These are phyloP conservation scores for Talaromyces proteolyticus DNA, from an alignment of 495 filamentous ascomycete genomes.

Conservation along the genomic window DNA sequence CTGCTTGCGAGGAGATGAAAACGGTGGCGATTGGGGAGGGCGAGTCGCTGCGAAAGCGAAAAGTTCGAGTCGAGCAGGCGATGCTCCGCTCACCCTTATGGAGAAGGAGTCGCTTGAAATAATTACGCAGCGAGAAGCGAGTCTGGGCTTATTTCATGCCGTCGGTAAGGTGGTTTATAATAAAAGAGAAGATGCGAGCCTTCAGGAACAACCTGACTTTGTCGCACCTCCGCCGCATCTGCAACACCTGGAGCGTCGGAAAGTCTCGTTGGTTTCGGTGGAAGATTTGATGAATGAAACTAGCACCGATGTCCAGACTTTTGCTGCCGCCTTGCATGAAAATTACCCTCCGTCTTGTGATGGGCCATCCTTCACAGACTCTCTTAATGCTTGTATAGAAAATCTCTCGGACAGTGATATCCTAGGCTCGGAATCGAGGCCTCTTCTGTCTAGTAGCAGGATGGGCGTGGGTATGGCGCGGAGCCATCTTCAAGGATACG, in stretches of 20 bases:
- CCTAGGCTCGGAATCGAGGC: constrained; percentile 46
- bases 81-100: constrained; percentile 56
- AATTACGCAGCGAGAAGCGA: constrained; percentile 79
- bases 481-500: constrained; percentile 28
- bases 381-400: constrained; percentile 75
- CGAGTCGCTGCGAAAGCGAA: constrained; percentile 48
- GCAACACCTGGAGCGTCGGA: constrained; percentile 53
- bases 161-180: constrained; percentile 95
- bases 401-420: constrained; percentile 82
- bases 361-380: constrained; percentile 48
- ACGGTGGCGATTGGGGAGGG: constrained; percentile 62
- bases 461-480: constrained; percentile 30
- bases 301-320: constrained; percentile 82
- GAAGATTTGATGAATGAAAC: constrained; percentile 80
- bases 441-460: constrained; percentile 18
- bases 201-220: constrained; percentile 13
- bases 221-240: constrained; percentile 52
- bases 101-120: constrained; percentile 67
- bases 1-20: constrained; percentile 65
- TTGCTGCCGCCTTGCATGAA: constrained; percentile 89
- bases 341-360: constrained; percentile 87
- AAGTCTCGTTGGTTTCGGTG: constrained; percentile 62
- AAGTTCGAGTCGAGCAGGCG: constrained; percentile 50
- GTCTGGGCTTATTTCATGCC: constrained; percentile 89
- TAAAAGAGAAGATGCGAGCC: constrained; percentile 55